These are phyloP conservation scores for Starmerella geochares DNA, from an alignment of 805 yeast species.

Conservation along the genomic window DNA sequence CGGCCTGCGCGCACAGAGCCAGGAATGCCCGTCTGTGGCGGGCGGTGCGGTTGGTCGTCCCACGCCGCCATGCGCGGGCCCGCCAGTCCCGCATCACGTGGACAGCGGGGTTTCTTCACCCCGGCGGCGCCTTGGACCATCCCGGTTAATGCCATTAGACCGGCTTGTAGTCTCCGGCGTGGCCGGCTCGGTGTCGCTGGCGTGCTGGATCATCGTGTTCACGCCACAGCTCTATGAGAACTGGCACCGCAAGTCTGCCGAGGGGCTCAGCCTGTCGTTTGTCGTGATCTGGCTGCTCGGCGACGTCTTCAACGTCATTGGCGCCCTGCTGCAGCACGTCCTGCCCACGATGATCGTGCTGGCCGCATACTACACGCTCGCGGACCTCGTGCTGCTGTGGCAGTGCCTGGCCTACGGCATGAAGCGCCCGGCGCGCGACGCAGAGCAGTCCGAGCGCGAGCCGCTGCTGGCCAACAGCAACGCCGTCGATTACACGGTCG, in stretches of 20 bases:
- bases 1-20: too few species aligned
- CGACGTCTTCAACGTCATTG: conserved; percentile 85
- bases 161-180: conserved; percentile 23
- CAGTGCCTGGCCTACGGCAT: conserved; percentile 74
- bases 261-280: conserved; percentile 78
- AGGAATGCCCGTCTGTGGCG: too few species aligned
- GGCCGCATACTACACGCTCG: conserved; percentile 85
- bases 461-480: conserved; percentile 4
- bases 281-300: conserved; percentile 88
- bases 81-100: background rate
- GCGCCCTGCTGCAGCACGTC: conserved; percentile 81
- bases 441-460: conserved; percentile 2
- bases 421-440: background rate
- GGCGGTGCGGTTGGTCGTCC: too few species aligned
- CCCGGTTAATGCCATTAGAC: conserved; percentile 5
- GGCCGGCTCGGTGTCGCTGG: conserved; percentile 68
- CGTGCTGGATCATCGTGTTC: conserved; percentile 96
- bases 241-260: conserved; percentile 58
- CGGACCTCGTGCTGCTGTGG: conserved; percentile 71
- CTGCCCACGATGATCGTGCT: conserved; percentile 88
- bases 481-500: conserved; percentile 1
- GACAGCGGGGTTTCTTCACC: background rate
- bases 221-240: conserved; percentile 95
- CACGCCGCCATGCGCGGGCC: too few species aligned
- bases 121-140: background rate